These are phyloP conservation scores for Gillenia trifoliata DNA, from an alignment of 306 rosid species.

Conservation along the genomic window DNA sequence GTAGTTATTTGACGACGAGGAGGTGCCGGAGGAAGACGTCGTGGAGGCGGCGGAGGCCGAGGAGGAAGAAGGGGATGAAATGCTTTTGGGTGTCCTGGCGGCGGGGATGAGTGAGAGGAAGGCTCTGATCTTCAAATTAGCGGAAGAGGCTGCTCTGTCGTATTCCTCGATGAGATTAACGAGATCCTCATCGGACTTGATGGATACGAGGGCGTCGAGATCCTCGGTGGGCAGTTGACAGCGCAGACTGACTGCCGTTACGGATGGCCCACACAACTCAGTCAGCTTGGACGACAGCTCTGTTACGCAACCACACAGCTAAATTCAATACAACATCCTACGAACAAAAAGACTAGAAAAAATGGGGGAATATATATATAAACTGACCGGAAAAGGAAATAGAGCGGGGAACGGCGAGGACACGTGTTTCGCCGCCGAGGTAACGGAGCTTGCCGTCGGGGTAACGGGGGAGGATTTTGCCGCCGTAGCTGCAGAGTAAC, in stretches of 20 bases:
- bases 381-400: constrained; percentile 73
- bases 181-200: constrained; percentile 86
- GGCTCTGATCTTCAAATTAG: constrained; percentile 66
- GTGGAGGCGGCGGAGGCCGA: constrained; percentile 45
- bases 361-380: not conserved
- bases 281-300: constrained; percentile 67
- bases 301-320: constrained; percentile 18
- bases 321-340: not conserved
- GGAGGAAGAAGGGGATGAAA: constrained; percentile 31
- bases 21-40: constrained; percentile 6
- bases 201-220: constrained; percentile 84
- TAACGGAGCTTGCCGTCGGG: constrained; percentile 96
- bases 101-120: constrained; percentile 53
- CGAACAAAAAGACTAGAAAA: not conserved
- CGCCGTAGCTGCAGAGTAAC: constrained; percentile 90
- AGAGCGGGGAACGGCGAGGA: constrained; percentile 68
- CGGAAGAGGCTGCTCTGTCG: constrained; percentile 41
- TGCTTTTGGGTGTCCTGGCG: constrained; percentile 39
- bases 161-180: constrained; percentile 82
- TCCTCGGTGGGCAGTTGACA: constrained; percentile 90
- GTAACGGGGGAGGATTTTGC: constrained; percentile 86
- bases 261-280: constrained; percentile 61
- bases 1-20: not conserved
- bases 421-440: constrained; percentile 85
- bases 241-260: constrained; percentile 49